Percentiles rank a stretch among this genome's conserved stretches.
These are phyloP conservation scores for Hydnomerulius pinastri DNA, from an alignment of 768 basidiomycete species.

Conservation along the genomic window DNA sequence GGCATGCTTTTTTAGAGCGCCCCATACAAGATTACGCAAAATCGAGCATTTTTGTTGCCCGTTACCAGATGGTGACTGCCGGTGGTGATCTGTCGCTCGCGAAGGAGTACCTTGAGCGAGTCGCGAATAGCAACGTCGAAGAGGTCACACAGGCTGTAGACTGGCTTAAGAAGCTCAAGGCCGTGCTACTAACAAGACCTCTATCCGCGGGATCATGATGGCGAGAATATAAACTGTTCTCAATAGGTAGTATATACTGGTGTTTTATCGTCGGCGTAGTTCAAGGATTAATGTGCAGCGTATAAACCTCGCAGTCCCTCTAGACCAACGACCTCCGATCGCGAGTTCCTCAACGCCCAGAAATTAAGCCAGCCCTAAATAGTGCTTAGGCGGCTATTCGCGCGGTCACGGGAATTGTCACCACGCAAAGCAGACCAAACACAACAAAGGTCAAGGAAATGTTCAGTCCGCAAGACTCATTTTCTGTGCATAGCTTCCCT, in stretches of 20 bases:
- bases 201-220: background rate
- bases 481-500: conserved; percentile 30
- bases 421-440: conserved; percentile 41
- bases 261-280: too few species aligned
- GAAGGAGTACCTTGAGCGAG: conserved; percentile 67
- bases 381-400: conserved; percentile 24
- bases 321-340: background rate
- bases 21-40: conserved; percentile 78
- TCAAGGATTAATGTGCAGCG: too few species aligned
- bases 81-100: conserved; percentile 72
- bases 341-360: background rate
- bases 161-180: conserved; percentile 60
- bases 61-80: conserved; percentile 65
- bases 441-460: conserved; percentile 37
- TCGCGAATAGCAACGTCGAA: conserved; percentile 79
- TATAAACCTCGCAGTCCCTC: too few species aligned
- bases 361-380: conserved; percentile 33
- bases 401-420: conserved; percentile 40
- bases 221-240: background rate
- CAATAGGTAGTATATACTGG: conserved; percentile 12
- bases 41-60: conserved; percentile 84
- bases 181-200: conserved; percentile 28
- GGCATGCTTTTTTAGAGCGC: conserved; percentile 49
- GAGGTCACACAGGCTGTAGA: conserved; percentile 77
- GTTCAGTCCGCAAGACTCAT: conserved; percentile 30